Base-by-base conservation (phyloP, 352 stramenopile genomes). In the Globisporangium polare region DNA sequence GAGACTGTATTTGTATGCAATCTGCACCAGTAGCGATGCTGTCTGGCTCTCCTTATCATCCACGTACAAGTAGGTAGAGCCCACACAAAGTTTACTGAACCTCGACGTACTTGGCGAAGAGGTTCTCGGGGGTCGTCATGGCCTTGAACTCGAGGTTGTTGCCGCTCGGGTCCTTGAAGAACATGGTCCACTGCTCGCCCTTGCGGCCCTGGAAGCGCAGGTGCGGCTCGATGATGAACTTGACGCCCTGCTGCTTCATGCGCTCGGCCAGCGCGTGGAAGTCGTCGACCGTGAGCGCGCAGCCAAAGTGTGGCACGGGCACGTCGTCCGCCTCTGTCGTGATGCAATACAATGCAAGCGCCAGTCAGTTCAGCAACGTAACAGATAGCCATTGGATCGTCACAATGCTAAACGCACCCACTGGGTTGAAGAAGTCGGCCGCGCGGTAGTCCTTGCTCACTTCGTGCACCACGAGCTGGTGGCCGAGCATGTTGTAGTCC, bases 81-180 rank as follows among this genome's bases (percentile, higher is more conserved):
- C 13, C 33, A 39, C 9, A 31, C 15, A 60, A n/a, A n/a, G 15
- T 10, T 73, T 77, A 90, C 33, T 39, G 33, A 37, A 89, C 71
- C 67, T 94, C 85, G 24, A 90, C 80, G 65, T 99, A 99, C 73
- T 99, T 99, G n/a, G 94, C 93, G 77, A 99, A 99, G 17, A 99
- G 74, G 73, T 99, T 99, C 51, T 97, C 88, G 20, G 90, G 84
- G 39, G 91, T 98, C 8, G 93, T 98, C 97, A 99, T 99, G 53
- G 95, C 94, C 73, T 99, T 99, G 78, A 99, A 99, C 78, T 99
- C 97, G 9, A 99, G 83, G 75, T 98, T 99, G 74, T 99, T 99
- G 59, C 92, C 93, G 62, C 83, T 97, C 15, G 96, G 95, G 67
- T 97, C 92, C 70, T 99, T 99, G 79, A 99, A 99, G 75, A 99